Conservation (phyloP, 495 filamentous ascomycete genomes). For the Viridothelium virens region DNA sequence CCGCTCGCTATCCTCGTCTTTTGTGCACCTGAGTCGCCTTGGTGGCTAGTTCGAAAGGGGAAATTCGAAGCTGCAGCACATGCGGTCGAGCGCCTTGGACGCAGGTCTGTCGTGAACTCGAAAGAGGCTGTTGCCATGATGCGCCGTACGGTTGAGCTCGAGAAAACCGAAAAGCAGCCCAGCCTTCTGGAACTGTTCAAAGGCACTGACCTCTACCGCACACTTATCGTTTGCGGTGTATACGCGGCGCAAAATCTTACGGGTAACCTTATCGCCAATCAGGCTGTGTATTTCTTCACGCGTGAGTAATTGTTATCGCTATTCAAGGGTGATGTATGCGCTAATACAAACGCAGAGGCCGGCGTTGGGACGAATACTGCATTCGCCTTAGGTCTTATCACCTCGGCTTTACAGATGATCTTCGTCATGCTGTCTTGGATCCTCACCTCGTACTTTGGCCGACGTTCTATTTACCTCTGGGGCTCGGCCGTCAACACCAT, state of each 20-base stretch:
- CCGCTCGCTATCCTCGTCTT: slow-evolving; percentile 64
- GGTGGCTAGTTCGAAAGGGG: slow-evolving; percentile 73
- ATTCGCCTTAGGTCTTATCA: slow-evolving; percentile 47
- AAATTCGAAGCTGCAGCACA: slow-evolving; percentile 59
- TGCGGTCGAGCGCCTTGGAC: slow-evolving; percentile 53
- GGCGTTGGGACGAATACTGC: slow-evolving; percentile 45
- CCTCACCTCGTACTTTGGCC: slow-evolving; percentile 43
- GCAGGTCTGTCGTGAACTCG: slow-evolving; percentile 49
- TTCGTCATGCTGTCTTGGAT: slow-evolving; percentile 50
- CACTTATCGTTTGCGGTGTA: slow-evolving; percentile 38
- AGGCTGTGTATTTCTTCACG: slow-evolving; percentile 41
- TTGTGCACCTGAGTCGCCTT: slow-evolving; percentile 69
- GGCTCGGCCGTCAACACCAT: slow-evolving; percentile 43
- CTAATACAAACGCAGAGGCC: slow-evolving; percentile 31
- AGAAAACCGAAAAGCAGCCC: slow-evolving; percentile 63
- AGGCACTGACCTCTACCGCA: slow-evolving; percentile 64
- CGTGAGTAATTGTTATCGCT: slow-evolving; percentile 20
- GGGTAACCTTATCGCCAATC: slow-evolving; percentile 32
- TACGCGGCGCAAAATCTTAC: slow-evolving; percentile 29
- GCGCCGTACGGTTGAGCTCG: slow-evolving; percentile 70
- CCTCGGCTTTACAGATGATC: slow-evolving; percentile 44
- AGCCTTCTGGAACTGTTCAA: slow-evolving; percentile 68
- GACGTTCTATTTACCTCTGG: slow-evolving; percentile 49
- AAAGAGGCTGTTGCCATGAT: slow-evolving; percentile 79
- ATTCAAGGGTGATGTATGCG: not conserved